Conservation (phyloP, 163 green algal genomes). For the Scenedesmus sp. region DNA sequence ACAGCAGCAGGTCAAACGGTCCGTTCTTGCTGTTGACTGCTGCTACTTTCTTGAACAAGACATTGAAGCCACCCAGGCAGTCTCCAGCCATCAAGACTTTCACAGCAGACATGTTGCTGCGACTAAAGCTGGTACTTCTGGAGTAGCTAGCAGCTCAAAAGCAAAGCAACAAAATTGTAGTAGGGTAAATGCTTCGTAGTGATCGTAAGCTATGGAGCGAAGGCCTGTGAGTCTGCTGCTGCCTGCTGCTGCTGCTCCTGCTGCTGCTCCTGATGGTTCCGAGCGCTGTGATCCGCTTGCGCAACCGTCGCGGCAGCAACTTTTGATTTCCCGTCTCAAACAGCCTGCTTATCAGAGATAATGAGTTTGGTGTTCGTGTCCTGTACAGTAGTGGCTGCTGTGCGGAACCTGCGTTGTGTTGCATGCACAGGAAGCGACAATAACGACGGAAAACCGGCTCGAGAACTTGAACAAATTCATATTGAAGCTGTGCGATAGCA, state of each 20-base stretch:
- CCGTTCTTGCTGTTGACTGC: slow-evolving; percentile 81
- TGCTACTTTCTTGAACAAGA: slow-evolving; percentile 68
- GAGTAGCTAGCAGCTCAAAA: neutral
- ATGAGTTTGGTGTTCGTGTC: no score
- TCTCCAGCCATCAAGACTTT: slow-evolving; percentile 71
- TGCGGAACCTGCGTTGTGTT: no score
- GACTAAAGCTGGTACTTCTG: neutral
- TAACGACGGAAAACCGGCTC: no score
- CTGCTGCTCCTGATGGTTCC: neutral
- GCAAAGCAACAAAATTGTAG: neutral
- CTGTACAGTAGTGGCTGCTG: no score
- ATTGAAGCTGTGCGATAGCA: no score
- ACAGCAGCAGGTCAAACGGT: slow-evolving; percentile 86
- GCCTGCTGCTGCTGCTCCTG: neutral
- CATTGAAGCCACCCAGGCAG: slow-evolving; percentile 58
- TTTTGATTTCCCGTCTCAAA: no score
- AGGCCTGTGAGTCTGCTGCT: neutral
- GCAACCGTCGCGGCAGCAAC: no score
- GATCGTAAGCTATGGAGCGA: neutral
- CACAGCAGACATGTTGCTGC: slow-evolving; percentile 31
- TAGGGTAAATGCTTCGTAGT: neutral
- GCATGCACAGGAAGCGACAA: no score
- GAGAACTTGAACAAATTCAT: no score
- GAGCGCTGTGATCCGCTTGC: no score
- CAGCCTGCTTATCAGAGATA: no score